Base-by-base conservation (phyloP, 2,329 filamentous ascomycete species). In the Colletotrichum caudatum region DNA sequence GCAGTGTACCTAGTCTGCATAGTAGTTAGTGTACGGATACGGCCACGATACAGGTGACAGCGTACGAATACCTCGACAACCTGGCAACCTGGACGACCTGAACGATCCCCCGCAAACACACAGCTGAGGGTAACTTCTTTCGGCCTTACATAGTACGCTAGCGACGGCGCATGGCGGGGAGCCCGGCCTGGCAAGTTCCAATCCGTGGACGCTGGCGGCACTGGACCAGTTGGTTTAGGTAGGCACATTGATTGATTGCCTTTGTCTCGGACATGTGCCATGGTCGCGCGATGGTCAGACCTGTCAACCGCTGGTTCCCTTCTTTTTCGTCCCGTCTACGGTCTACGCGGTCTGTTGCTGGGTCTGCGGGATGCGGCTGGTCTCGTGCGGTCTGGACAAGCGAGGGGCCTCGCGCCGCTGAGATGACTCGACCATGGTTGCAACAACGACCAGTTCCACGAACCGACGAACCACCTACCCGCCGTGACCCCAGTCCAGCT, bases 21-120 rank as follows among this genome's bases (percentile, higher is more conserved):
- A 29, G 3, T 29, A 29, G 29, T 29, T 29, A 29, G 29, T 29
- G 29, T 29, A 29, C 3, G 29, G 29, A 29, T 29, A 29, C n/a
- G n/a, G n/a, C n/a, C n/a, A n/a, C 29, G 29, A 29, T 29, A 29
- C 29, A 29, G 29, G 29, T 3, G 29, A 29, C 26, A 29, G 26
- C 26, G 26, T 29, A 29, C 29, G 29, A 29, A 29, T 44, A 20
- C 18, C 41, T 44, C 5, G 6, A 16, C n/a, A 12, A 57, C 37
- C 59, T 44, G 7, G 37, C n/a, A 16, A 56, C n/a, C 41, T 39
- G 39, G 12, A 39, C 33, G 18, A 57, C 20, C 35, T 16, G n/a
- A 18, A 37, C n/a, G n/a, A 20, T 72, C 59, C 69, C 69, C 65
- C 65, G 53, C 65, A 64, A 69, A 56, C 66, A 72, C 62, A 46